Conservation (phyloP, 2,329 filamentous ascomycete species). For the Aphanoascus verrucosus region DNA sequence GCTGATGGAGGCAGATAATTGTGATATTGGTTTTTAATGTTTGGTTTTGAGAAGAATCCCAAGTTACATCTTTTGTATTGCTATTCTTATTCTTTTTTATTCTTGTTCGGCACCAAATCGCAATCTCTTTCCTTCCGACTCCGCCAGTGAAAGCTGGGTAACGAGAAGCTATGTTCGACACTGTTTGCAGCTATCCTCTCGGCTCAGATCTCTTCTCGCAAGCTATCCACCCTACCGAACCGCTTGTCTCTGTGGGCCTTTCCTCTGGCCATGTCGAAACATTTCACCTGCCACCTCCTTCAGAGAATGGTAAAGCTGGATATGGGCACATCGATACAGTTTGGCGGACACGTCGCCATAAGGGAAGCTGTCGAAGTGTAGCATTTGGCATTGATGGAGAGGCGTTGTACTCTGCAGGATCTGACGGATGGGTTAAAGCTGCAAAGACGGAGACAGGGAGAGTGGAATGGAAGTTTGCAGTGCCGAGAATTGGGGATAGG, state of each 20-base stretch:
- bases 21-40: no score
- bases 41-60: no score
- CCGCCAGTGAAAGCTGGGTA: neutral
- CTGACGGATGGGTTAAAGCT: conserved; percentile 53
- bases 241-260: conserved; percentile 76
- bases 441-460: conserved; percentile 49
- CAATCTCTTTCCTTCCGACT: neutral
- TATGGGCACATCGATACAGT: conserved; percentile 66
- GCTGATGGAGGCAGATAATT: no score
- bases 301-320: conserved; percentile 46
- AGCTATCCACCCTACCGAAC: conserved; percentile 71
- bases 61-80: no score
- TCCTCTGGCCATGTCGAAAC: conserved; percentile 77
- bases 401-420: conserved; percentile 51
- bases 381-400: conserved; percentile 69
- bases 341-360: conserved; percentile 83
- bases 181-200: conserved; percentile 79
- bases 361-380: conserved; percentile 80
- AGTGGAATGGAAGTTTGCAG: conserved; percentile 70
- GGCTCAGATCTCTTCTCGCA: conserved; percentile 79
- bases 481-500: conserved; percentile 47
- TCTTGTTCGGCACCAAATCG: neutral
- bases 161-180: conserved; percentile 68
- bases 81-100: neutral
- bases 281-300: conserved; percentile 56